These are phyloP conservation scores for Fusarium albidum DNA, from an alignment of 2,329 filamentous ascomycete genomes.

Conservation along the genomic window DNA sequence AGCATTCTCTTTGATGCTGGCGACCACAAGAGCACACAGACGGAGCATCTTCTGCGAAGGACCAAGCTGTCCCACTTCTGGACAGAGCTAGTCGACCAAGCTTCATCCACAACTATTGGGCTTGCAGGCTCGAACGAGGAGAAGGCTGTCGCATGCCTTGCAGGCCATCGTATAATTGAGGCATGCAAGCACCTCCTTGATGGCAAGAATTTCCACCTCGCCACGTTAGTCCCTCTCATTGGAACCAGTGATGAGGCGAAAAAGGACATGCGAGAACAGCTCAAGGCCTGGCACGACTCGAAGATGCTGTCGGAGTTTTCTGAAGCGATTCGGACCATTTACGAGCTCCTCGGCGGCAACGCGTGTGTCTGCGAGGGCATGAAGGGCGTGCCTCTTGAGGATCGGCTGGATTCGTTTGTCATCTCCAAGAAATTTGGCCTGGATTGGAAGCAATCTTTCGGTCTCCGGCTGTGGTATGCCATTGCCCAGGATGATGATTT, in stretches of 20 bases:
- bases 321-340: conserved; percentile 83
- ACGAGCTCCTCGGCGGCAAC: conserved; percentile 89
- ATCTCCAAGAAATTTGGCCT: conserved; percentile 86
- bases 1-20: conserved; percentile 86
- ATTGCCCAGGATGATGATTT: conserved; percentile 74
- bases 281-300: conserved; percentile 83
- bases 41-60: conserved; percentile 56
- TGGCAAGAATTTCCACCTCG: conserved; percentile 82
- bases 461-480: conserved; percentile 89
- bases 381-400: conserved; percentile 76
- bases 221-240: conserved; percentile 83
- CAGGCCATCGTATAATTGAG: conserved; percentile 79
- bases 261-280: conserved; percentile 79
- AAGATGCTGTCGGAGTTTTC: conserved; percentile 89
- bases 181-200: conserved; percentile 83
- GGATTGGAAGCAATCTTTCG: conserved; percentile 94
- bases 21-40: conserved; percentile 51
- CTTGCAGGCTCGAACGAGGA: conserved; percentile 76
- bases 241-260: conserved; percentile 75
- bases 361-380: conserved; percentile 84
- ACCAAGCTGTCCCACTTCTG: conserved; percentile 74
- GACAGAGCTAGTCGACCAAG: conserved; percentile 70
- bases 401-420: conserved; percentile 80
- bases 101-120: conserved; percentile 62
- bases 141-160: conserved; percentile 82